Evolutionary conservation across 192 early-diverging fungal genomes (phyloP).

Genomic region (Coemansia sp.): DNA sequence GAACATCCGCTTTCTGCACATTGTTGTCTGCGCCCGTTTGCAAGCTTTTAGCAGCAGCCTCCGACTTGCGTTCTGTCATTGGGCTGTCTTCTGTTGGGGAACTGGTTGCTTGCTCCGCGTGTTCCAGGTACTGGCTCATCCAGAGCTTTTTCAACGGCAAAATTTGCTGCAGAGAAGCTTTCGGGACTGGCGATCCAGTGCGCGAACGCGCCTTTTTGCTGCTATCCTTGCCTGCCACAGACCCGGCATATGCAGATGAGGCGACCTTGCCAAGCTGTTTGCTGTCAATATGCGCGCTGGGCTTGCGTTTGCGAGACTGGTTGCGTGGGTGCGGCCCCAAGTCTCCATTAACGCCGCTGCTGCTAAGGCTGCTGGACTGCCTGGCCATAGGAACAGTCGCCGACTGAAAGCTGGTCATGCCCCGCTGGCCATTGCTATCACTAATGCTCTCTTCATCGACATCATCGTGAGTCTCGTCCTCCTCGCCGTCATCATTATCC

Average conservation of each 20-base stretch:
- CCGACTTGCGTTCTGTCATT: neutral
- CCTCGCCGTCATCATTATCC: constrained; percentile 1
- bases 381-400: constrained; percentile 10
- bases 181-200: neutral
- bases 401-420: neutral
- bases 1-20: constrained; percentile 2
- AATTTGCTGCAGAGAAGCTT: neutral
- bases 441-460: neutral
- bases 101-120: neutral
- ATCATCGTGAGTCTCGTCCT: neutral
- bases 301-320: constrained; percentile 33
- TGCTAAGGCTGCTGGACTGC: constrained; percentile 8
- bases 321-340: neutral
- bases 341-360: constrained; percentile 7
- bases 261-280: neutral
- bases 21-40: neutral
- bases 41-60: neutral
- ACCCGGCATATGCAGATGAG: neutral
- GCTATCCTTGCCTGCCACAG: neutral
- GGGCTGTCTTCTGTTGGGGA: neutral
- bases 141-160: constrained; percentile 53
- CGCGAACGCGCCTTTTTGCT: constrained; percentile 25
- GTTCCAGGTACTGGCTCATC: constrained; percentile 49
- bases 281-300: constrained; percentile 11
- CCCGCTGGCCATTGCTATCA: neutral